These are phyloP conservation scores for Cutaneotrichosporon daszewskae DNA, from an alignment of 1,284 basidiomycete genomes.

Conservation along the genomic window DNA sequence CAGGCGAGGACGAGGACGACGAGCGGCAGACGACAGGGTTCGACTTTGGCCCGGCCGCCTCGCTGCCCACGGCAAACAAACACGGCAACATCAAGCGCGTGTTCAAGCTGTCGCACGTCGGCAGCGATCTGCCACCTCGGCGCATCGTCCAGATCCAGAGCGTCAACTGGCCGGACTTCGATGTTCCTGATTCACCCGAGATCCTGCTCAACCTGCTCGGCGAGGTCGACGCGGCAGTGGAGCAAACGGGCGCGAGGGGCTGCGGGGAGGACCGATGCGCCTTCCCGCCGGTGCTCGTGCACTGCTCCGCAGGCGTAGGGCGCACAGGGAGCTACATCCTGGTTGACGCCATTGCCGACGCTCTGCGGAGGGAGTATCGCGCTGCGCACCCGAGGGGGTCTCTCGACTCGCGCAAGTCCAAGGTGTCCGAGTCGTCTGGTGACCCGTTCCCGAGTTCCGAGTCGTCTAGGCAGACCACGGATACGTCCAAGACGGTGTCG, in stretches of 20 bases:
- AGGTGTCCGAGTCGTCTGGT: too few species aligned
- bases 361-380: constrained; percentile 57
- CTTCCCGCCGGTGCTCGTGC: constrained; percentile 46
- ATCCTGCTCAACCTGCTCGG: constrained; percentile 66
- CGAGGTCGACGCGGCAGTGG: constrained; percentile 55
- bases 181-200: constrained; percentile 74
- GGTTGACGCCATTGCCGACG: constrained; percentile 78
- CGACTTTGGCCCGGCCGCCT: constrained; percentile 38
- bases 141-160: constrained; percentile 70
- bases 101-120: constrained; percentile 62
- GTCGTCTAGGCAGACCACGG: too few species aligned
- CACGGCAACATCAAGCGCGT: constrained; percentile 56
- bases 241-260: constrained; percentile 51
- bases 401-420: too few species aligned
- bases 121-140: constrained; percentile 56
- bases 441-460: too few species aligned
- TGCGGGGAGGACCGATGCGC: constrained; percentile 16
- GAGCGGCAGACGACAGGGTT: constrained; percentile 37
- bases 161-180: constrained; percentile 88
- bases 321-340: constrained; percentile 87
- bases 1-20: constrained; percentile 48
- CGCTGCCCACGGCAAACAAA: constrained; percentile 1
- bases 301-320: constrained; percentile 77
- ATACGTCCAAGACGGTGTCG: too few species aligned
- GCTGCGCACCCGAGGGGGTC: too few species aligned